Evolutionary conservation across 768 basidiomycete species (phyloP).

Genomic region (Tylopilus felleus): DNA sequence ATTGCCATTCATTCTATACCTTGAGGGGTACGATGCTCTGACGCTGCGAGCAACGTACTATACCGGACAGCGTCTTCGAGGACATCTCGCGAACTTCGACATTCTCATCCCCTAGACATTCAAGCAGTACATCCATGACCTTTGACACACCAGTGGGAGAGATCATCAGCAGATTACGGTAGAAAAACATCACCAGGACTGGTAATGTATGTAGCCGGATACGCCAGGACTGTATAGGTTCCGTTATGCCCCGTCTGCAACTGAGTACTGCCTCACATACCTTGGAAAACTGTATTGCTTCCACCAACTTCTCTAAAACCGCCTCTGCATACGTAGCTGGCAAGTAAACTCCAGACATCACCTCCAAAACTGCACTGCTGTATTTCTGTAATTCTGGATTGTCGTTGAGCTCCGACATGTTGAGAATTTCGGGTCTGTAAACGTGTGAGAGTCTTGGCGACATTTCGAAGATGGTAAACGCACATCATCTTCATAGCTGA

Average conservation of each 20-base stretch:
- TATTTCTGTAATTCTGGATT: slow-evolving; percentile 78
- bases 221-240: slow-evolving; percentile 70
- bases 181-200: slow-evolving; percentile 88
- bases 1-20: slow-evolving; percentile 38
- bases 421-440: slow-evolving; percentile 77
- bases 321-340: slow-evolving; percentile 61
- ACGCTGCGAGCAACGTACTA: slow-evolving; percentile 87
- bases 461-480: slow-evolving; percentile 29
- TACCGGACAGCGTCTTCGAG: slow-evolving; percentile 78
- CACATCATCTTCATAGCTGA: slow-evolving; percentile 77
- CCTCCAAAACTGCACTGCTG: slow-evolving; percentile 75
- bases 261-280: slow-evolving; percentile 38
- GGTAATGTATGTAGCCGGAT: slow-evolving; percentile 85
- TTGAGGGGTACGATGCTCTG: slow-evolving; percentile 82
- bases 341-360: slow-evolving; percentile 78
- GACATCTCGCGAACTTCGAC: slow-evolving; percentile 93
- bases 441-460: slow-evolving; percentile 5
- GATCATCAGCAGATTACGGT: slow-evolving; percentile 79
- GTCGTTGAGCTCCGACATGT: slow-evolving; percentile 89
- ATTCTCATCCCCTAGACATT: slow-evolving; percentile 85
- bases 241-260: slow-evolving; percentile 10
- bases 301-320: slow-evolving; percentile 59
- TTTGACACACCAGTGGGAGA: slow-evolving; percentile 61
- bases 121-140: slow-evolving; percentile 79
- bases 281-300: slow-evolving; percentile 73